Percentiles rank a stretch among this genome's conserved stretches.
Evolutionary conservation across 1,284 basidiomycete genomes (phyloP).

Genomic region (Athelia sp.): DNA sequence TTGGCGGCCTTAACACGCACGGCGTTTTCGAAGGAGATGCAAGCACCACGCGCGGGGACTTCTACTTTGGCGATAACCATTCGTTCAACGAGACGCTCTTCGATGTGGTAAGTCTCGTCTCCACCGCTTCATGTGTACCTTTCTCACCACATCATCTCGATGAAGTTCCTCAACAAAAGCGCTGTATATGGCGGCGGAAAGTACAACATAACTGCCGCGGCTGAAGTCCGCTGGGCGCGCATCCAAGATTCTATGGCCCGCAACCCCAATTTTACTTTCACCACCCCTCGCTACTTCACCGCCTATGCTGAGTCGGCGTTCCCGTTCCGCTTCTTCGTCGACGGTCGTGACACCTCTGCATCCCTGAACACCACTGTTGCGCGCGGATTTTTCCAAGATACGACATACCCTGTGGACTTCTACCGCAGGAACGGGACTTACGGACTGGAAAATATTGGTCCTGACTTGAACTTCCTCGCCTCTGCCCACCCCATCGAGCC

Average conservation of each 20-base stretch:
- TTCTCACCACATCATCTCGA: not conserved
- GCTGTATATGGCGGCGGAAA: not conserved
- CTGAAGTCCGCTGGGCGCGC: constrained; percentile 10
- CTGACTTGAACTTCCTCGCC: not conserved
- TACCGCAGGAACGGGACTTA: not conserved
- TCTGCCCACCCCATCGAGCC: not conserved
- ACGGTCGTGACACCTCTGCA: not conserved
- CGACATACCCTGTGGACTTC: not conserved
- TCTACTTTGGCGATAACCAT: constrained; percentile 21
- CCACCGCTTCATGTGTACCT: not conserved
- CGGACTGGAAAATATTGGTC: not conserved
- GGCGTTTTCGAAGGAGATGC: constrained; percentile 1
- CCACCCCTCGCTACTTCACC: constrained; percentile 12
- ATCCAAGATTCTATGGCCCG: constrained; percentile 21
- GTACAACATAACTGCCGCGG: constrained; percentile 1
- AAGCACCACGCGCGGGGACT: constrained; percentile 11
- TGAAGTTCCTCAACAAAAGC: constrained; percentile 1
- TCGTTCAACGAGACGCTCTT: constrained; percentile 24
- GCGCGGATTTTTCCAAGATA: not conserved
- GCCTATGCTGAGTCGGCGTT: constrained; percentile 19
- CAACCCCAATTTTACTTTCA: constrained; percentile 21
- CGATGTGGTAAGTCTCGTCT: constrained; percentile 9
- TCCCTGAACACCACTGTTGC: not conserved
- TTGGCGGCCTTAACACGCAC: not conserved
- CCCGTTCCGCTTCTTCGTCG: constrained; percentile 21